These are phyloP conservation scores for Lanmaoa rubissima DNA, from an alignment of 768 basidiomycete genomes.

Conservation along the genomic window DNA sequence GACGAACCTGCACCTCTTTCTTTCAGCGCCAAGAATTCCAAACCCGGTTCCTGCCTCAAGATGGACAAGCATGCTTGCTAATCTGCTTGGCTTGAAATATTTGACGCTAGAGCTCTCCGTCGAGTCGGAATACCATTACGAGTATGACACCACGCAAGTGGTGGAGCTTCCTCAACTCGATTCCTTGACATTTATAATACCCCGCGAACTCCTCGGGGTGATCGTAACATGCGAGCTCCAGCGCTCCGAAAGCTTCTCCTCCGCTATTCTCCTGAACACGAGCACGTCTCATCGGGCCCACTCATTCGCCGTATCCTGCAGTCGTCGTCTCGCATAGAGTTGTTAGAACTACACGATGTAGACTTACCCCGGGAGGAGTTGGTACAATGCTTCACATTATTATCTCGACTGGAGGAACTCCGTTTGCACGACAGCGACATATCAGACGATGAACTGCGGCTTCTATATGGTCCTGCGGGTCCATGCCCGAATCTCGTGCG, in stretches of 20 bases:
- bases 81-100: conserved; percentile 39
- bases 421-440: conserved; percentile 60
- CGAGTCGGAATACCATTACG: conserved; percentile 25
- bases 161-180: conserved; percentile 27
- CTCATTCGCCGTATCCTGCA: conserved; percentile 30
- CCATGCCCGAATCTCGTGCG: conserved; percentile 46
- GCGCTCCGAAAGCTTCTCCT: conserved; percentile 39
- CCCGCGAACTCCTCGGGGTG: conserved; percentile 29
- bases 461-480: conserved; percentile 38
- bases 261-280: conserved; percentile 29
- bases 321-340: conserved; percentile 35
- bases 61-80: conserved; percentile 35
- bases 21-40: conserved; percentile 24
- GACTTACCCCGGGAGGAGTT: conserved; percentile 42
- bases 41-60: conserved; percentile 23
- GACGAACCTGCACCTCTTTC: conserved; percentile 34
- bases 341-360: conserved; percentile 51
- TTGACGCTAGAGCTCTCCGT: conserved; percentile 41
- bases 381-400: conserved; percentile 31
- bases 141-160: conserved; percentile 9
- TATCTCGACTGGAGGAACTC: conserved; percentile 46
- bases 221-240: conserved; percentile 36
- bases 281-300: conserved; percentile 28
- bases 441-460: conserved; percentile 41
- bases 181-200: conserved; percentile 30